Percentiles rank a stretch among this genome's conserved stretches.
Evolutionary conservation across 1,284 basidiomycete species (phyloP).

Genomic region (Apiotrichum gamsii): DNA sequence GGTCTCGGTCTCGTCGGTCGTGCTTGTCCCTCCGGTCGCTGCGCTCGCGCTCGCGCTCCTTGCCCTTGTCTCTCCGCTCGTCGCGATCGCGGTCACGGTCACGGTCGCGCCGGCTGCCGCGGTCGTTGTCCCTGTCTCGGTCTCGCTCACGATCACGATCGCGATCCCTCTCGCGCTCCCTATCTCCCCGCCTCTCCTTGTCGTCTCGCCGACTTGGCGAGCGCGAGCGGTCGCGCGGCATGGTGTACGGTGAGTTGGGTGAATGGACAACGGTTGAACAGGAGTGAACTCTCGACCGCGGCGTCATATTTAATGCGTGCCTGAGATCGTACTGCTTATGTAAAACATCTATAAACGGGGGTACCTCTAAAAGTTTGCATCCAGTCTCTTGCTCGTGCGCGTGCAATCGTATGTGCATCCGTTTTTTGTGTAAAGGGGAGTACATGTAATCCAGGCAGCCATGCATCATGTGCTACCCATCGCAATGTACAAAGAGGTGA

Average conservation of each 20-base stretch:
- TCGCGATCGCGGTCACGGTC: too few species aligned
- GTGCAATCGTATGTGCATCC: background rate
- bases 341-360: too few species aligned
- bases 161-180: background rate
- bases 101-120: background rate
- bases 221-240: too few species aligned
- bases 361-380: too few species aligned
- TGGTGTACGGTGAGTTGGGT: too few species aligned
- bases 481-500: slow-evolving; percentile 21
- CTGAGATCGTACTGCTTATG: too few species aligned
- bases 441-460: too few species aligned
- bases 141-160: background rate
- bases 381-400: background rate
- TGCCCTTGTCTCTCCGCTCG: background rate
- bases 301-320: too few species aligned
- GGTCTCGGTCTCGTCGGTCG: slow-evolving; percentile 2
- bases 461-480: slow-evolving; percentile 21
- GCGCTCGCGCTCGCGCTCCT: too few species aligned
- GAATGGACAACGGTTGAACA: slow-evolving; percentile 34
- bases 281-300: too few species aligned
- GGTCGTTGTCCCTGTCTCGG: background rate
- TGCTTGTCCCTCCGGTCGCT: background rate
- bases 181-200: background rate
- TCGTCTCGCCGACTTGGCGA: background rate
- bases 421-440: too few species aligned